These are phyloP conservation scores for Phytopythium kandeliae DNA, from an alignment of 352 stramenopile genomes.

Conservation along the genomic window DNA sequence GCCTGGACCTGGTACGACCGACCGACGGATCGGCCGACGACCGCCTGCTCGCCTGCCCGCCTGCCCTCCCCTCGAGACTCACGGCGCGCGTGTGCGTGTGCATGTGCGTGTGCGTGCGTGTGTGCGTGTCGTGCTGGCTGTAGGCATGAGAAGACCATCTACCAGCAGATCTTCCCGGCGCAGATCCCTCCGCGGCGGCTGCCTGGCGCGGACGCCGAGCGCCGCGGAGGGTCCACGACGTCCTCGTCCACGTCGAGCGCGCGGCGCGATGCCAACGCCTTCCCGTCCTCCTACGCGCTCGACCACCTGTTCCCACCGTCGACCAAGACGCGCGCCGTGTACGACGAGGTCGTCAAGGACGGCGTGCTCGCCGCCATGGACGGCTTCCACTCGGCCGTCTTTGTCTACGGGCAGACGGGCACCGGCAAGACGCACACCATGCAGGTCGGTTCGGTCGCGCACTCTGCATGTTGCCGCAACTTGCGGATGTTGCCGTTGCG, in stretches of 20 bases:
- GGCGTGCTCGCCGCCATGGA: conserved; percentile 64
- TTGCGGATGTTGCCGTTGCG: conserved; percentile 2
- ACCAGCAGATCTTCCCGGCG: conserved; percentile 81
- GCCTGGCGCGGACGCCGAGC: conserved; percentile 9
- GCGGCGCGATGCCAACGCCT: conserved; percentile 18
- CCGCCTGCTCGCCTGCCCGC: neutral
- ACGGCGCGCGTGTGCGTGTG: no score
- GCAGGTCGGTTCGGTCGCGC: conserved; percentile 29
- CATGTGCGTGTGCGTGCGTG: no score
- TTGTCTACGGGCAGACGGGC: conserved; percentile 90
- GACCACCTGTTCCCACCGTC: conserved; percentile 83
- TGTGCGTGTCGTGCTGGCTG: no score
- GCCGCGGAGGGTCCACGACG: conserved; percentile 21
- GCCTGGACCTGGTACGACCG: conserved; percentile 70
- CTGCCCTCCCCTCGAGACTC: no score
- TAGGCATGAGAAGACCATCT: conserved; percentile 86
- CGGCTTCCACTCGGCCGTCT: conserved; percentile 84
- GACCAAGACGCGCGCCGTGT: conserved; percentile 68
- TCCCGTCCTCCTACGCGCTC: conserved; percentile 79
- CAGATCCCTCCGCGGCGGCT: conserved; percentile 34
- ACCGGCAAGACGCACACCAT: conserved; percentile 86
- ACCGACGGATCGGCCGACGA: neutral
- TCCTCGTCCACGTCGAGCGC: conserved; percentile 28
- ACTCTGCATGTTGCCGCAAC: conserved; percentile 9
- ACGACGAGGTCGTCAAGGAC: conserved; percentile 80